Base-by-base conservation (phyloP, 805 yeast genomes). In the Zygotorulaspora danielsina region DNA sequence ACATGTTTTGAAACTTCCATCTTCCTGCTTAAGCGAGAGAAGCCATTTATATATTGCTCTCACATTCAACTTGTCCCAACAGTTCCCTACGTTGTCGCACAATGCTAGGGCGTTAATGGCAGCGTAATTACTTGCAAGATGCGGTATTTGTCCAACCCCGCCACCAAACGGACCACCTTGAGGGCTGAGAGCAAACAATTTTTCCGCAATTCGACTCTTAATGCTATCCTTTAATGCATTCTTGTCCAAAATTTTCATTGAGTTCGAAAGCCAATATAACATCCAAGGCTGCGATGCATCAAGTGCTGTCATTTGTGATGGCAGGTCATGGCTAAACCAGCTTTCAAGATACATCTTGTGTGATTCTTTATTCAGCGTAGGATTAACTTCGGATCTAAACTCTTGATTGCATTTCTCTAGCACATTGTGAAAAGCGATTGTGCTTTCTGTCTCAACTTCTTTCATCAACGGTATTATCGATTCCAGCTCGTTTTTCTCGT, bases 261-360 rank as follows among this genome's bases (percentile, higher is more conserved):
- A 69, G 55, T 86, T 87, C 32, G 75, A 56, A 5, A 81, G 63
- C 98, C 98, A 93, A 57, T 84, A 90, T 1, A 84, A 42, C 54
- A 90, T 65, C 97, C 97, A 93, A 0, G 95, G 79, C 44, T 82
- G 88, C n/a, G 93, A 84, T 0, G 97, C 93, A 61, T 90, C 97
- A 33, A 86, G 67, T 0, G 72, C 72, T 3, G 61, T 55, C 57
- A 73, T 81, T 6, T 59, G 65, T 2, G 63, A 46, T 0, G 88
- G 84, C 19, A 84, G 66, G 12, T 71, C 64, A 8, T 61, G 55
- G 7, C 56, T 49, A 17, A 78, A 61, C 13, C 67, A 64, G n/a
- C 54, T 42, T 15, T 65, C 59, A 10, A 76, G 59, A 52, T 70
- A 83, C 36, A 46, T 44, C 7, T 56, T 39, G 53, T 82, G 88